Base-by-base conservation (phyloP, 345 rosid species). In the Eucalyptus pumila region DNA sequence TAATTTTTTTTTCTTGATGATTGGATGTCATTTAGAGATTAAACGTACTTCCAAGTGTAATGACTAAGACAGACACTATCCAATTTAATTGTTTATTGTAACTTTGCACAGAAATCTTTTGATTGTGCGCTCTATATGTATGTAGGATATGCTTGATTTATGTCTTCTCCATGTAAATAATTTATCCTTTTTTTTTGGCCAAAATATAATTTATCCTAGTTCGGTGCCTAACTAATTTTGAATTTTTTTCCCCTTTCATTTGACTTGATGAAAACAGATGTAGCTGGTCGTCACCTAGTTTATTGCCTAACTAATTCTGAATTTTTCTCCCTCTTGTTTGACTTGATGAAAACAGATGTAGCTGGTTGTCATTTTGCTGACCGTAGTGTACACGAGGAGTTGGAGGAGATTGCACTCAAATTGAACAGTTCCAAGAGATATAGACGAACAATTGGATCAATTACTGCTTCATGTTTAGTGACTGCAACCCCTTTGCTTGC, bases 391-490 rank as follows among this genome's bases (percentile, higher is more conserved):
- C 40, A 42, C 88, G 94, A 72, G 91, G 99, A 94, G 91, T 95
- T 96, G 98, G 98, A 94, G 90, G 91, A 48, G 67, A 90, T 92
- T 58, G 86, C 94, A 89, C 89, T 96, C 90, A 93, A 95, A 93
- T 87, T 95, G 93, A 95, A 93, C 89, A 94, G 95, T 90, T 94
- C 94, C 88, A 96, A 91, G 92, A 93, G 97, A 91, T 96, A 94
- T 90, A 94, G 99, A 92, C 96, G 93, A 90, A 95, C 90, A 26
- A 96, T 98, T 91, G 99, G 97, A 89, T 98, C 99, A 11, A 93
- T 97, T 89, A 94, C 95, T 86, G 93, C 94, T 90, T 96, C 97
- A 26, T 97, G 99, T 93, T 93, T 98, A 89, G 91, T 91, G 11
- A 92, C 98, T 27, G 94, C 97, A 89, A 94, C 93, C 17, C 97